Percentiles rank a stretch among this genome's conserved stretches.
Evolutionary conservation across 208 protist species (phyloP).

Genomic region (Crithidia thermophila): DNA sequence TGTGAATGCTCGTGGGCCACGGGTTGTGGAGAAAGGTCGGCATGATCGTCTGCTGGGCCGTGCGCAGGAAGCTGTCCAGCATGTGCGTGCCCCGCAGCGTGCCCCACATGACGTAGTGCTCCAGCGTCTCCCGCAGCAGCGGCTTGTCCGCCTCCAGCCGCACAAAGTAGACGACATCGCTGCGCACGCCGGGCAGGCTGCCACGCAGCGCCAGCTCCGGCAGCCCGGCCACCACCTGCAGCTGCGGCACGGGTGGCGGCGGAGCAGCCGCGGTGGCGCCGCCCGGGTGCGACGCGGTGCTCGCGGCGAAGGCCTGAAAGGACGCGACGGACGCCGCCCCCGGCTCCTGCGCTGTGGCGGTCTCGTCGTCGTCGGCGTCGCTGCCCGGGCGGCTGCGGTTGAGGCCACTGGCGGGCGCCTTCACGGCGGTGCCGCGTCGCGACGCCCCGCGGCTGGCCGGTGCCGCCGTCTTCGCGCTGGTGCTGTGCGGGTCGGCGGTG

Average conservation of each 20-base stretch:
- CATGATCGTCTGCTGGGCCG: conserved; percentile 79
- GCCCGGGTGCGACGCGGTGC: neutral
- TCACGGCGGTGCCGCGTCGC: neutral
- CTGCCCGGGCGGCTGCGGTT: conserved; percentile 27
- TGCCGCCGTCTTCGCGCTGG: neutral
- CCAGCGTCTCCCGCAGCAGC: conserved; percentile 89
- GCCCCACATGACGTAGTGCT: conserved; percentile 83
- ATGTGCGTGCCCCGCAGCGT: conserved; percentile 58
- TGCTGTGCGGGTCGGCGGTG: no score
- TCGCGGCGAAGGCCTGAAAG: conserved; percentile 1
- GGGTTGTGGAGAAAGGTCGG: conserved; percentile 87
- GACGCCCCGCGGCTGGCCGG: no score
- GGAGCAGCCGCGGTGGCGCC: neutral
- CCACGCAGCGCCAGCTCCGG: conserved; percentile 42
- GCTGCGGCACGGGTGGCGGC: conserved; percentile 10
- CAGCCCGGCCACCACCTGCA: conserved; percentile 39
- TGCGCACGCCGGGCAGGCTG: conserved; percentile 36
- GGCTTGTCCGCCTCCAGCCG: conserved; percentile 79
- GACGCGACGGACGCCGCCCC: neutral
- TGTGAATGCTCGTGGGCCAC: conserved; percentile 96
- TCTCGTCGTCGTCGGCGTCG: conserved; percentile 16
- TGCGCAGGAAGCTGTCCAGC: conserved; percentile 90
- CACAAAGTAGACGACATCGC: conserved; percentile 78
- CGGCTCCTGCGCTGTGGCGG: neutral
- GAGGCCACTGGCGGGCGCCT: conserved; percentile 8